Conservation (phyloP, 2,329 filamentous ascomycete species). For the Microdochium bolleyi region DNA sequence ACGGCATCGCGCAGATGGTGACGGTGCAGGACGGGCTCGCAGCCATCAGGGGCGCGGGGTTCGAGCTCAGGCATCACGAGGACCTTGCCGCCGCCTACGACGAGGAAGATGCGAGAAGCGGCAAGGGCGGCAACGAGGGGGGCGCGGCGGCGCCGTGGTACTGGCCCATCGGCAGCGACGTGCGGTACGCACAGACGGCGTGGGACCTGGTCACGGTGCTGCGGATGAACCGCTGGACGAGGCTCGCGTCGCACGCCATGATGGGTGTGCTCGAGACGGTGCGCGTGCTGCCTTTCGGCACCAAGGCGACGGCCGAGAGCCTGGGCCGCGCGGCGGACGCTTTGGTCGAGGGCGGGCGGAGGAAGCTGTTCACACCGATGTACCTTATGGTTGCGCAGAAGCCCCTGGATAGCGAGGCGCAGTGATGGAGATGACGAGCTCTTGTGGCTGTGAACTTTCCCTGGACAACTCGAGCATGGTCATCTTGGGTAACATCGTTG, state of each 20-base stretch:
- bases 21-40: constrained; percentile 56
- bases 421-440: no score
- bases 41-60: constrained; percentile 63
- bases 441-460: not conserved
- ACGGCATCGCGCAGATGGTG: constrained; percentile 75
- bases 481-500: no score
- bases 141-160: constrained; percentile 56
- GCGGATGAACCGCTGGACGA: constrained; percentile 59
- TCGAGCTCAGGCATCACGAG: constrained; percentile 58
- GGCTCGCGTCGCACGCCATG: constrained; percentile 52
- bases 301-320: constrained; percentile 64
- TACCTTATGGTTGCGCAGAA: constrained; percentile 67
- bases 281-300: constrained; percentile 53
- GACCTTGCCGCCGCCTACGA: constrained; percentile 61
- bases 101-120: constrained; percentile 1
- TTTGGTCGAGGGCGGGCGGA: constrained; percentile 57
- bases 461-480: not conserved
- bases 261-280: constrained; percentile 54
- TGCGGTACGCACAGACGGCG: constrained; percentile 52
- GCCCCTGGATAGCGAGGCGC: constrained; percentile 24
- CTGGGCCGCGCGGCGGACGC: constrained; percentile 59
- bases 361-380: constrained; percentile 73
- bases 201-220: constrained; percentile 58
- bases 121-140: not conserved
- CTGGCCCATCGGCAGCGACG: constrained; percentile 60